Evolutionary conservation across 2,329 filamentous ascomycete species (phyloP).

Genomic region (Lasiodiplodia sp.): DNA sequence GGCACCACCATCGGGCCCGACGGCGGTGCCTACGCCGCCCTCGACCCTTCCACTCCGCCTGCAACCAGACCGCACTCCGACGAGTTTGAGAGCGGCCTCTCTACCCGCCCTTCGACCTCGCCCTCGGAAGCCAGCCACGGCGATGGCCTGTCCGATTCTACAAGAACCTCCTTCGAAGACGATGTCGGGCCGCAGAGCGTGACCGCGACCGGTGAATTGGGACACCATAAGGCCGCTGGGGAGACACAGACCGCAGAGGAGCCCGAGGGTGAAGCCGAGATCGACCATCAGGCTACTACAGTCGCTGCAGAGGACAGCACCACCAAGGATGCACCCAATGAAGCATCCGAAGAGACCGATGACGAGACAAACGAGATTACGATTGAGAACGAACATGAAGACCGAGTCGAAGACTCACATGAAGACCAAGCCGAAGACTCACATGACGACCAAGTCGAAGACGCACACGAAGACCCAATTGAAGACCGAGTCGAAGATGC

Average conservation of each 20-base stretch:
- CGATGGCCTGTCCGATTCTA: constrained; percentile 42
- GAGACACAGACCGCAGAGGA: not conserved
- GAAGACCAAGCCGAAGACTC: too few species aligned
- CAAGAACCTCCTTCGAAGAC: constrained; percentile 48
- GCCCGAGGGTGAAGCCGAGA: not conserved
- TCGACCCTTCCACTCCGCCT: constrained; percentile 1
- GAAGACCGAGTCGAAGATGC: not conserved
- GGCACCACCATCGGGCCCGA: constrained; percentile 42
- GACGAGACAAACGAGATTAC: not conserved
- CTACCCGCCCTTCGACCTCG: constrained; percentile 45
- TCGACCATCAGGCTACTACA: not conserved
- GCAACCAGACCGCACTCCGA: constrained; percentile 4
- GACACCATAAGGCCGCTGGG: not conserved
- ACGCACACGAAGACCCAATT: not conserved
- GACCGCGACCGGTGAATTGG: not conserved
- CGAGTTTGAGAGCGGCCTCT: constrained; percentile 34
- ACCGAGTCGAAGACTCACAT: not conserved
- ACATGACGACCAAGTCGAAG: not conserved
- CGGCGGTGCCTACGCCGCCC: constrained; percentile 14
- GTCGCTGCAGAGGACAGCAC: not conserved
- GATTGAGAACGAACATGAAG: not conserved
- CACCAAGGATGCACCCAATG: not conserved
- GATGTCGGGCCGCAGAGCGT: constrained; percentile 31
- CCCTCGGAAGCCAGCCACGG: constrained; percentile 46
- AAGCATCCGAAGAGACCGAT: not conserved